Conservation (phyloP, 208 protist genomes). For the Entamoeba histolytica region DNA sequence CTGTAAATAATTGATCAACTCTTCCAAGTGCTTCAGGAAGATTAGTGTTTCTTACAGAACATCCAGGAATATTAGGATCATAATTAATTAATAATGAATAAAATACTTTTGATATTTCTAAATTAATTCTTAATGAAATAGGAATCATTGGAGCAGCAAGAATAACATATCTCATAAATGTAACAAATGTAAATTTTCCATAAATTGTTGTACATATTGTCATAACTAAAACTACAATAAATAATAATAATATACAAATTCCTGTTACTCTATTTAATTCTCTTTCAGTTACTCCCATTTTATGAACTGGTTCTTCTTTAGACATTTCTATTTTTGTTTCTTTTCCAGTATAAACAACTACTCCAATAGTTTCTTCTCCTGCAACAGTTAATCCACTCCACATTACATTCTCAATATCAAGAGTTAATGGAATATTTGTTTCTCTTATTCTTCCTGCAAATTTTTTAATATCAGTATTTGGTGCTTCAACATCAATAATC, state of each 20-base stretch:
- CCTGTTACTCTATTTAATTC: conserved; percentile 77
- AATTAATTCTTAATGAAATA: conserved; percentile 70
- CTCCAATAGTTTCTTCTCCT: conserved; percentile 44
- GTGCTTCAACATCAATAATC: neutral
- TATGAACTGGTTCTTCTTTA: conserved; percentile 35
- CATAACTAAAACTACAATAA: neutral
- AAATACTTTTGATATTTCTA: conserved; percentile 84
- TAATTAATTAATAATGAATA: conserved; percentile 68
- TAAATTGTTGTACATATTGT: conserved; percentile 37
- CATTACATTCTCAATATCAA: conserved; percentile 75
- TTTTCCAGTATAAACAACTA: conserved; percentile 66
- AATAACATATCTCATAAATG: conserved; percentile 60
- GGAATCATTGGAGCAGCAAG: conserved; percentile 92
- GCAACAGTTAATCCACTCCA: conserved; percentile 83
- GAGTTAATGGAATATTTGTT: conserved; percentile 4
- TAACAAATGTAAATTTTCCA: conserved; percentile 30
- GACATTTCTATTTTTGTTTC: conserved; percentile 50
- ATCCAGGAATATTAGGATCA: conserved; percentile 41
- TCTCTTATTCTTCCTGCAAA: neutral
- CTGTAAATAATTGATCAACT: conserved; percentile 80
- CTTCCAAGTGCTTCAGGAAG: conserved; percentile 86
- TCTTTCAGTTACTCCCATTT: conserved; percentile 62
- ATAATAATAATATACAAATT: conserved; percentile 47
- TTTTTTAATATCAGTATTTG: neutral
- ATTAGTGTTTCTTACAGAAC: conserved; percentile 66